Evolutionary conservation across 192 early-diverging fungal genomes (phyloP), one percentile per base, ranked within the genome.

Genomic region (Thamnidium elegans): DNA sequence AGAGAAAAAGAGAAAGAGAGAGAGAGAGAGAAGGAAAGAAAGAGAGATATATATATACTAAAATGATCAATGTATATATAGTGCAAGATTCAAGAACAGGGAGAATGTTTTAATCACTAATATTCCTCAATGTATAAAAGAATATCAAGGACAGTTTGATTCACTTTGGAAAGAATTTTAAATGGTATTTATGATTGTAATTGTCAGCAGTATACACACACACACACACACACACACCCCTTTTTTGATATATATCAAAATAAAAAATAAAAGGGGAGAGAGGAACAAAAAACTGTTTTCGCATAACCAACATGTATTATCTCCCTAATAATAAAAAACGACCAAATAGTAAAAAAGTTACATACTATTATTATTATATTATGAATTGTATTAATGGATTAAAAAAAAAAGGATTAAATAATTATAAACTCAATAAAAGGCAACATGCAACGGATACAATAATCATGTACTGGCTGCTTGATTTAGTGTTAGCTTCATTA

Each of bases 81-180:
- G 80, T 11, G 87, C 87, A 7, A 85, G 89, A 47, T 82, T 81
- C 47, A 76, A 81, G 58, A 90, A 90, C 71, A 81, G 81, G 42
- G 89, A 90, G 66, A 82, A 89, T 15, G 75, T 87, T 48, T 79
- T 87, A 15, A 78, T 87, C 65, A 89, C 85, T 34, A 87, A 88
- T 72, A 74, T 81, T 46, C 76, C 79, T 4, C 64, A 72, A 55
- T 81, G 83, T 34, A 82, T 86, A 7, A 60, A 79, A 55, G 83
- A 70, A 1, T 89, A 83, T 63, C 74, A 82, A 48, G 58, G 58
- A 14, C 82, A 90, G 72, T 90, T 87, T 68, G 81, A 87, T 10
- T 58, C 56, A 31, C 79, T 90, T 0, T 90, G 87, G 89, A 30
- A 42, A 17, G 65, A 75, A 55, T 88, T 89, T 50, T 84, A 69